Evolutionary conservation across 2,329 filamentous ascomycete genomes (phyloP).

Genomic region (Cladorrhinum sp.): DNA sequence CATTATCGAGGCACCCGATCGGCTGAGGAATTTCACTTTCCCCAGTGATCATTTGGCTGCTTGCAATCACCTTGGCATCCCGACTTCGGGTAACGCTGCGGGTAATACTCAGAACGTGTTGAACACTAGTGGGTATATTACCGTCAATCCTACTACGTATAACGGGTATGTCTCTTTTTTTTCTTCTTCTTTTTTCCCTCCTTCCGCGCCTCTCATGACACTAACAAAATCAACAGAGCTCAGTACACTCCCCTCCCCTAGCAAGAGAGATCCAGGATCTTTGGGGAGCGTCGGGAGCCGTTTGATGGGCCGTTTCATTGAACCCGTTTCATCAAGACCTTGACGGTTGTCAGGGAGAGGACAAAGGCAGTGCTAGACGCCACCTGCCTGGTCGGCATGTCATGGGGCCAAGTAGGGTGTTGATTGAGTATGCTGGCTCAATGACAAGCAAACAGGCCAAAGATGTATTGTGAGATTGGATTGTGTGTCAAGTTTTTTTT

Average conservation of each 20-base stretch:
- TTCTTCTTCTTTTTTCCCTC: background rate
- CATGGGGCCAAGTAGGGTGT: no score
- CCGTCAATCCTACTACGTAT: slow-evolving; percentile 46
- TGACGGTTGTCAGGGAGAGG: no score
- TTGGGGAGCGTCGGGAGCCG: background rate
- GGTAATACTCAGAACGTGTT: slow-evolving; percentile 57
- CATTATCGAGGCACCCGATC: slow-evolving; percentile 54
- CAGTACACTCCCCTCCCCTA: slow-evolving; percentile 11
- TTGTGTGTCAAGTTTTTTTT: no score
- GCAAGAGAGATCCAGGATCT: slow-evolving; percentile 2
- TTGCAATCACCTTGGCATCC: slow-evolving; percentile 45
- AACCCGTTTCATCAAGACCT: background rate
- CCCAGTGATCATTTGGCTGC: slow-evolving; percentile 54
- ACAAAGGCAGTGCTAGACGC: no score
- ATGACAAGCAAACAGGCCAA: no score
- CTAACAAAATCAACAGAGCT: slow-evolving; percentile 8
- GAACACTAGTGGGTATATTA: slow-evolving; percentile 52
- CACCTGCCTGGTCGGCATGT: no score
- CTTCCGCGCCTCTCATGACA: background rate
- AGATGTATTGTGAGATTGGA: no score
- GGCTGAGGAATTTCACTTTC: slow-evolving; percentile 54
- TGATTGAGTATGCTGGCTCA: no score
- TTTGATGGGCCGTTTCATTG: background rate
- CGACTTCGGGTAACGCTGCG: slow-evolving; percentile 62
- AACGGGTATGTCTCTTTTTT: slow-evolving; percentile 40